Evolutionary conservation across 345 rosid genomes (phyloP).

Genomic region (Eucalyptus urophylla): DNA sequence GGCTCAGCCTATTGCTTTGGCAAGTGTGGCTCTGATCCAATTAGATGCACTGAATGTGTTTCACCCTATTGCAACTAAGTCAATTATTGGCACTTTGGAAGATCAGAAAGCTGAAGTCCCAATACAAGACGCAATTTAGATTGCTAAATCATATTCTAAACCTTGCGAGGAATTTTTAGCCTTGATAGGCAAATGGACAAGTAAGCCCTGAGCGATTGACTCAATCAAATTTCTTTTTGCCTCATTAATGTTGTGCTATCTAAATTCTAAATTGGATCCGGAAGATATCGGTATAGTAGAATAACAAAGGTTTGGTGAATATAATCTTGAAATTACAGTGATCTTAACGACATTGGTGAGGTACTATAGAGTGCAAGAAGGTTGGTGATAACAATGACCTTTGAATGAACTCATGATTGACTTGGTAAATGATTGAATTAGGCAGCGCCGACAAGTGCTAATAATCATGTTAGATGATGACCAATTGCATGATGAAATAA

Average conservation of each 20-base stretch:
- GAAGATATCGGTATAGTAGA: background rate
- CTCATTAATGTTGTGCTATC: background rate
- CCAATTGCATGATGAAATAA: background rate
- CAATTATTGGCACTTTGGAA: background rate
- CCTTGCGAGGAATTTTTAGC: background rate
- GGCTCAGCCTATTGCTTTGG: background rate
- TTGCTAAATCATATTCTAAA: background rate
- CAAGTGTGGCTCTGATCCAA: background rate
- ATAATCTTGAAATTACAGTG: background rate
- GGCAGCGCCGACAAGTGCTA: background rate
- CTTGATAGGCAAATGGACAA: background rate
- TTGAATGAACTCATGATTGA: background rate
- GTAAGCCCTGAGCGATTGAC: background rate
- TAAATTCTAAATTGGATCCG: background rate
- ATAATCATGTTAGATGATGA: background rate
- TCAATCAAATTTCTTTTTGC: background rate
- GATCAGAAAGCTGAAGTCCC: background rate
- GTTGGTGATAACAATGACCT: background rate
- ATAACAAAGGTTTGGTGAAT: background rate
- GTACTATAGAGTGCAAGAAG: background rate
- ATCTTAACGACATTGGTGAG: rapidly evolving
- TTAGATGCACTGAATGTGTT: background rate
- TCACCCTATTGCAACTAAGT: background rate
- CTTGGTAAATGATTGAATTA: background rate
- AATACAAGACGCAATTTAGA: background rate